A percentile compares a stretch with the other conserved stretches of the same genome.
phyloP scores from a whole-genome alignment of 495 filamentous ascomycete species.

The Daldinia vernicosa region DNA sequence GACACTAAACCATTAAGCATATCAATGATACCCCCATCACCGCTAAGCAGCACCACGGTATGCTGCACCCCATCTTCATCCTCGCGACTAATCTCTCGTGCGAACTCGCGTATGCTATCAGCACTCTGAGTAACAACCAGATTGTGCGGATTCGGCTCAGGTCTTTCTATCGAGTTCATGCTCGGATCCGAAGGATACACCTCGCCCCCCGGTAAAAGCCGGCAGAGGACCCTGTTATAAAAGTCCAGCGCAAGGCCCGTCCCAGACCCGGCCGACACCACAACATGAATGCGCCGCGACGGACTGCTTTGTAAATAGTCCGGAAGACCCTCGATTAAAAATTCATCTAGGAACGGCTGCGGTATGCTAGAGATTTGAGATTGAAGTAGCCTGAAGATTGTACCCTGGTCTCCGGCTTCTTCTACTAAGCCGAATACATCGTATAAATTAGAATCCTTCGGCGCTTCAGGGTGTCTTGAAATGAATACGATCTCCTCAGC shows the following conservation, averaged over 20 bases:
- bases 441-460: conserved; percentile 29
- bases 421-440: conserved; percentile 51
- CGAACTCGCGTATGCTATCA: conserved; percentile 69
- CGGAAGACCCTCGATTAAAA: conserved; percentile 46
- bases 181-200: conserved; percentile 14
- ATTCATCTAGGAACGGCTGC: conserved; percentile 41
- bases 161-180: conserved; percentile 1
- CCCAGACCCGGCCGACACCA: conserved; percentile 80
- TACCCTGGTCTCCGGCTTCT: conserved; percentile 18
- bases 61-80: conserved; percentile 39
- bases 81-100: conserved; percentile 55
- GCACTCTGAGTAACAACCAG: conserved; percentile 67
- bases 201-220: conserved; percentile 60
- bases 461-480: conserved; percentile 4
- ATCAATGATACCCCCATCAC: conserved; percentile 86
- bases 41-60: conserved; percentile 79
- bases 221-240: conserved; percentile 65
- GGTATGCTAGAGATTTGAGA: conserved; percentile 43
- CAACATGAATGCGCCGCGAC: conserved; percentile 60
- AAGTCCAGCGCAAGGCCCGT: conserved; percentile 66
- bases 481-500: conserved; percentile 52
- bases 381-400: conserved; percentile 45
- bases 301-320: conserved; percentile 45
- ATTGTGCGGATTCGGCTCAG: conserved; percentile 49
- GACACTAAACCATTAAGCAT: conserved; percentile 66